Evolutionary conservation across 139 green algal genomes (phyloP).

Genomic region (Pycnococcus provasolii): DNA sequence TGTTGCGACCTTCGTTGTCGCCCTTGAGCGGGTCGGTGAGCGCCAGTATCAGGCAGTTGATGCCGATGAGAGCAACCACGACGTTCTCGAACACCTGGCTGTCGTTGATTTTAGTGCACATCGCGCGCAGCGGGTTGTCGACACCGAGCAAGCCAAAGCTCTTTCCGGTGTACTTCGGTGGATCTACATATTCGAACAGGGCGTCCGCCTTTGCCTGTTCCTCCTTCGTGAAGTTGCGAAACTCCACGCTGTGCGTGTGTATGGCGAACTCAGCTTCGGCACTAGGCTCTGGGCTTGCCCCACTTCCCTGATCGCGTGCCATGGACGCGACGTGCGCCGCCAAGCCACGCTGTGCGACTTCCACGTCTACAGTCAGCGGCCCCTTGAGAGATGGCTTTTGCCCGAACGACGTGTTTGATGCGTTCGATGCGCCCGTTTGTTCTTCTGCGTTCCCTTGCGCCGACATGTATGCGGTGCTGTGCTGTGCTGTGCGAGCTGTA

Average conservation of each 20-base stretch:
- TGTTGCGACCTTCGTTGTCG: conserved; percentile 12
- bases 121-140: conserved; percentile 8
- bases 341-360: not conserved
- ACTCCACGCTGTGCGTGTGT: not conserved
- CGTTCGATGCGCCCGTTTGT: too few species aligned
- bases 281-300: not conserved
- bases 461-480: too few species aligned
- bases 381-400: too few species aligned
- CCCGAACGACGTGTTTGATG: too few species aligned
- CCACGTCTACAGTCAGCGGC: too few species aligned
- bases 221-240: not conserved
- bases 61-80: conserved; percentile 19
- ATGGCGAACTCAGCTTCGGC: not conserved
- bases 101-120: conserved; percentile 20
- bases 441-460: too few species aligned
- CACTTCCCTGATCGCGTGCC: not conserved
- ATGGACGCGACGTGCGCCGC: not conserved
- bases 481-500: too few species aligned
- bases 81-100: conserved; percentile 18
- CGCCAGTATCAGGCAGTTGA: conserved; percentile 28
- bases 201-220: not conserved
- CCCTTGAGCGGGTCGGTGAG: conserved; percentile 18
- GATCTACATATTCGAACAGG: not conserved
- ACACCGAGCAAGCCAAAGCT: not conserved
- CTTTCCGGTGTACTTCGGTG: not conserved